phyloP scores from a whole-genome alignment of 352 stramenopile genomes.

The Bremia lactucae region DNA sequence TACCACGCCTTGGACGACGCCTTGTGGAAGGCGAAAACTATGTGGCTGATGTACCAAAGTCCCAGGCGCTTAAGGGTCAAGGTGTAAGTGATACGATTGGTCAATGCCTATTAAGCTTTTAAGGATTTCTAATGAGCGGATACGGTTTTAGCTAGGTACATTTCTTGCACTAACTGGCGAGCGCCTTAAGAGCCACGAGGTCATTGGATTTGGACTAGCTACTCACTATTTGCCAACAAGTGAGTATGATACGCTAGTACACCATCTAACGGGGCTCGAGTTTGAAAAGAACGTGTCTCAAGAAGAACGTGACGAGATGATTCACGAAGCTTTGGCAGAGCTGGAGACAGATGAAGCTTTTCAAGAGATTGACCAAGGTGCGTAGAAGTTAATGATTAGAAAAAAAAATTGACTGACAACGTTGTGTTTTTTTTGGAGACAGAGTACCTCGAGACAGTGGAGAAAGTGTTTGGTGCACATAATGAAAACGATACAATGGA shows the following conservation, averaged over 20 bases:
- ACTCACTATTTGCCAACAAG: conserved; percentile 92
- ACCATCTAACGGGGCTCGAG: conserved; percentile 77
- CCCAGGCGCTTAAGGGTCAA: conserved; percentile 57
- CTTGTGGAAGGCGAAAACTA: conserved; percentile 64
- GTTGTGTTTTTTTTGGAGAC: conserved; percentile 12
- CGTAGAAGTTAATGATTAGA: conserved; percentile 1
- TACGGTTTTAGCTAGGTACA: conserved; percentile 57
- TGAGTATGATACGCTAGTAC: conserved; percentile 81
- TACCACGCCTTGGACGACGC: conserved; percentile 80
- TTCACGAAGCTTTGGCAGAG: conserved; percentile 65
- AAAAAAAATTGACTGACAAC: neutral
- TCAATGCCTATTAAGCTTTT: neutral
- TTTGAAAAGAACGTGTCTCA: conserved; percentile 62
- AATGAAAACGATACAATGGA: conserved; percentile 70
- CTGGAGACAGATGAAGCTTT: conserved; percentile 80
- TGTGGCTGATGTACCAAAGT: conserved; percentile 55
- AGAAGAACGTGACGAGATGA: conserved; percentile 77
- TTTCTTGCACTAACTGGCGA: conserved; percentile 93
- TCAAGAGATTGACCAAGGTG: conserved; percentile 59
- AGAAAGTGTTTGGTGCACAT: conserved; percentile 61
- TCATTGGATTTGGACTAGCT: conserved; percentile 89
- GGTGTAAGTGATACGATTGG: conserved; percentile 25
- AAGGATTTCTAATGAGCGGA: conserved; percentile 2
- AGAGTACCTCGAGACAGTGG: conserved; percentile 68
- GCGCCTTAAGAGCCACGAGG: conserved; percentile 82